Conservation (phyloP, 2,329 filamentous ascomycete species). For the Scedosporium apiospermum region DNA sequence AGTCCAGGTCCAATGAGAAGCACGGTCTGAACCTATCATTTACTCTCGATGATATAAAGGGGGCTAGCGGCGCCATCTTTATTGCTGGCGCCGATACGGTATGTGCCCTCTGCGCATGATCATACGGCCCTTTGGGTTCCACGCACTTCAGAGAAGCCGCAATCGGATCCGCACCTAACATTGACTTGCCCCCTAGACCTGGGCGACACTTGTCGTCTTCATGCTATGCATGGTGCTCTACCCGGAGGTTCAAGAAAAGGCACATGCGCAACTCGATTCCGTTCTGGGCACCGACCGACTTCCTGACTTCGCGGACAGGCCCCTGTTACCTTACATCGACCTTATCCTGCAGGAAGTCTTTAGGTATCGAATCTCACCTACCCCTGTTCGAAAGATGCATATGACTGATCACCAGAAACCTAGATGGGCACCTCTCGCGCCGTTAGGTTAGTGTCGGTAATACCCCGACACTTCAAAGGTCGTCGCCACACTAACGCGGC, state of each 20-base stretch:
- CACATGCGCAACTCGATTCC: constrained; percentile 33
- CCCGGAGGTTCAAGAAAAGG: constrained; percentile 35
- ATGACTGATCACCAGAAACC: neutral
- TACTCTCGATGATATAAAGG: constrained; percentile 36
- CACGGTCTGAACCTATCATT: neutral
- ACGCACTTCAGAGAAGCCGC: neutral
- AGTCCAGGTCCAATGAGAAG: constrained; percentile 7
- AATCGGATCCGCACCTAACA: neutral
- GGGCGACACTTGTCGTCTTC: constrained; percentile 26
- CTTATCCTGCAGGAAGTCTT: constrained; percentile 34
- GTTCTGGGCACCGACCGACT: constrained; percentile 30
- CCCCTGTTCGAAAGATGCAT: too few relatives aligned
- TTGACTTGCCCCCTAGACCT: constrained; percentile 16
- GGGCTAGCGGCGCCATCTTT: constrained; percentile 37
- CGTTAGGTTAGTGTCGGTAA: constrained; percentile 25
- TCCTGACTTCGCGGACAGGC: constrained; percentile 34
- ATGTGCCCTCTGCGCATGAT: constrained; percentile 8
- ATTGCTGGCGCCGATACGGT: constrained; percentile 37
- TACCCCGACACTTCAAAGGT: constrained; percentile 8
- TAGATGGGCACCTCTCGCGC: constrained; percentile 33
- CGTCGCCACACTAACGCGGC: neutral
- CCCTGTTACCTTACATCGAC: constrained; percentile 31
- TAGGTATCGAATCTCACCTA: constrained; percentile 15
- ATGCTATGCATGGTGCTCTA: constrained; percentile 32
- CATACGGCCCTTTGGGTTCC: too few relatives aligned